Evolutionary conservation across 305 asterid genomes (phyloP).

Genomic region (Rubia tinctorum): DNA sequence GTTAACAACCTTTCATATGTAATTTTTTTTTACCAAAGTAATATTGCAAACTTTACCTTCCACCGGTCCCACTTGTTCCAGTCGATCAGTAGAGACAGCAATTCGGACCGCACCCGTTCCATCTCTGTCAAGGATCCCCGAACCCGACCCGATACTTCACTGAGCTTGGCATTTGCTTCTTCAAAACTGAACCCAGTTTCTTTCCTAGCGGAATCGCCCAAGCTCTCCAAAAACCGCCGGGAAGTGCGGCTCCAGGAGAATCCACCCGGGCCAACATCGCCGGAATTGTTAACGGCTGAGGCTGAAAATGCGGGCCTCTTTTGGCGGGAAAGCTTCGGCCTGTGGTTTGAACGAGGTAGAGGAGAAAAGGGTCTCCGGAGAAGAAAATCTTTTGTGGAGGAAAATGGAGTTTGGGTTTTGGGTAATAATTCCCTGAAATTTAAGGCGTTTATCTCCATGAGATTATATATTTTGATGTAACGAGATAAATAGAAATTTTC

Average conservation of each 20-base stretch:
- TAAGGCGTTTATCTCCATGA: conserved; percentile 11
- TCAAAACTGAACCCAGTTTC: conserved; percentile 68
- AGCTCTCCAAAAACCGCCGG: conserved; percentile 51
- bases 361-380: conserved; percentile 15
- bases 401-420: not conserved
- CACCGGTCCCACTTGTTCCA: conserved; percentile 89
- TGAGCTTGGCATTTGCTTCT: conserved; percentile 32
- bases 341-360: conserved; percentile 16
- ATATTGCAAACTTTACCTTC: conserved; percentile 51
- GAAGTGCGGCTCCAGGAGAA: conserved; percentile 69
- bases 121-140: conserved; percentile 36
- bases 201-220: conserved; percentile 65
- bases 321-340: conserved; percentile 44
- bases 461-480: not conserved
- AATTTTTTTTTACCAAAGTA: not conserved
- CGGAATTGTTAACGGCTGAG: conserved; percentile 34
- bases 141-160: conserved; percentile 37
- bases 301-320: conserved; percentile 51
- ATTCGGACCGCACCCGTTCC: conserved; percentile 46
- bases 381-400: not conserved
- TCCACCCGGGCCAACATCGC: conserved; percentile 41
- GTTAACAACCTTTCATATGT: not conserved
- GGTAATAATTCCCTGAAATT: not conserved
- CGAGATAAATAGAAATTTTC: not conserved
- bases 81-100: conserved; percentile 55